Evolutionary conservation across 2,329 filamentous ascomycete genomes (phyloP).

Genomic region (Aureobasidium namibiae): DNA sequence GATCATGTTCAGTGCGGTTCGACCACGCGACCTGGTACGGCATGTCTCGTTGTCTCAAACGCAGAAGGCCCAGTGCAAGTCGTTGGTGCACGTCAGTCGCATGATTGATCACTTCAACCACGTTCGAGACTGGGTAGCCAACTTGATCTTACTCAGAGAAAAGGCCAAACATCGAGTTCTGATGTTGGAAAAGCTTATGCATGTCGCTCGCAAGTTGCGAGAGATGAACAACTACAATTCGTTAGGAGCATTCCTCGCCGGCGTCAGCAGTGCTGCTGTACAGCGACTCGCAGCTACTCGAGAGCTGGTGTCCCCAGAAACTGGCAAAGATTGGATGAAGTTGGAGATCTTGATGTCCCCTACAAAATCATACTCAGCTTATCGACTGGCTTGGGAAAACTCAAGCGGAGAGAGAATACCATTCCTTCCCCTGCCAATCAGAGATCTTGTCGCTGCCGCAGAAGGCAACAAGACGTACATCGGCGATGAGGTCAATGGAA

Average conservation of each 20-base stretch:
- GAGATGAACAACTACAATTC: slow-evolving; percentile 96
- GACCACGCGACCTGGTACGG: slow-evolving; percentile 84
- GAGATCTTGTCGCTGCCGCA: slow-evolving; percentile 85
- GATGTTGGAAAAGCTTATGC: slow-evolving; percentile 94
- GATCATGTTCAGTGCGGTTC: slow-evolving; percentile 95
- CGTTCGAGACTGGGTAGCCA: slow-evolving; percentile 46
- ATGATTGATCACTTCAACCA: slow-evolving; percentile 79
- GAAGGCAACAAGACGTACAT: slow-evolving; percentile 89
- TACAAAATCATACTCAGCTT: slow-evolving; percentile 86
- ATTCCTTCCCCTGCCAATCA: slow-evolving; percentile 80
- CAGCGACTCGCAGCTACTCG: slow-evolving; percentile 75
- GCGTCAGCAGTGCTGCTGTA: slow-evolving; percentile 80
- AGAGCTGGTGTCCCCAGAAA: slow-evolving; percentile 60
- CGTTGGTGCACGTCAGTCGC: slow-evolving; percentile 78
- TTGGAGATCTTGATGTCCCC: slow-evolving; percentile 88
- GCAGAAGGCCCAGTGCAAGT: slow-evolving; percentile 53
- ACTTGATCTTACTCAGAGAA: slow-evolving; percentile 66
- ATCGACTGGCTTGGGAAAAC: slow-evolving; percentile 96
- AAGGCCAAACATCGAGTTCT: slow-evolving; percentile 91
- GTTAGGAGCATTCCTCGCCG: slow-evolving; percentile 85
- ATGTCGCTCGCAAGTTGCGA: slow-evolving; percentile 72
- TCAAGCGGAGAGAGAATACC: slow-evolving; percentile 84
- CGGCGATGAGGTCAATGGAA: slow-evolving; percentile 40
- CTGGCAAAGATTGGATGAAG: slow-evolving; percentile 77
- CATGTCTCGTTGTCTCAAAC: slow-evolving; percentile 62